Evolutionary conservation across 768 basidiomycete genomes (phyloP), one percentile per base, ranked within the genome.

Genomic region (Goffeauzyma gilvescens): DNA sequence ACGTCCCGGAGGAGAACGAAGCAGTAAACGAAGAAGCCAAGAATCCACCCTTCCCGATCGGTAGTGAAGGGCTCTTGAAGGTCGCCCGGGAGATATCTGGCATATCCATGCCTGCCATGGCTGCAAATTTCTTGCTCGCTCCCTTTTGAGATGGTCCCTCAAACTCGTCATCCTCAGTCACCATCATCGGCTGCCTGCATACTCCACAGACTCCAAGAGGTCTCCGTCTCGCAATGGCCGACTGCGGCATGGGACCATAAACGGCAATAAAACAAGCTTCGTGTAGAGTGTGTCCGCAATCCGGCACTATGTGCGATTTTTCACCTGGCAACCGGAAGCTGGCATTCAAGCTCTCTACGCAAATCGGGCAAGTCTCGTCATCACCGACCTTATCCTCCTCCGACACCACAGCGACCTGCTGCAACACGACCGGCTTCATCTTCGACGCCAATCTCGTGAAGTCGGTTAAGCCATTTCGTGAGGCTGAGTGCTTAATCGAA

Each of bases 251-350:
- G 5, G 83, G 83, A 12, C 89, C 90, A 63, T 98, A 98, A 4
- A 96, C 90, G 5, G 86, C 85, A 13, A 78, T 82, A 62, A 95
- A 96, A 64, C 93, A 98, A 13, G 86, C 90, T 81, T 87, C 79
- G 66, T 95, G 93, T n/a, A 98, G 75, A 26, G 85, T 80, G 67
- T 98, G 93, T 27, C 93, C 89, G 53, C 93, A 98, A 60, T 89
- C 84, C 23, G 93, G 90, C 34, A 93, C 81, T 49, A 98, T 80
- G 60, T 95, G 89, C 6, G 90, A 85, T 60, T 89, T 95, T 69
- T 98, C 93, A 7, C 93, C 93, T 0, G 84, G 81, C 12, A 98
- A 67, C 48, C 87, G 73, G 66, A 86, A 93, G 64, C 78, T 80
- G 65, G 86, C 87, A 58, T 79, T 80, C 58, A 98, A 74, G 1